A percentile compares a stretch with the other conserved stretches of the same genome.
phyloP scores from a whole-genome alignment of 2,329 filamentous ascomycete genomes.

The Arthrinium puccinioides region DNA sequence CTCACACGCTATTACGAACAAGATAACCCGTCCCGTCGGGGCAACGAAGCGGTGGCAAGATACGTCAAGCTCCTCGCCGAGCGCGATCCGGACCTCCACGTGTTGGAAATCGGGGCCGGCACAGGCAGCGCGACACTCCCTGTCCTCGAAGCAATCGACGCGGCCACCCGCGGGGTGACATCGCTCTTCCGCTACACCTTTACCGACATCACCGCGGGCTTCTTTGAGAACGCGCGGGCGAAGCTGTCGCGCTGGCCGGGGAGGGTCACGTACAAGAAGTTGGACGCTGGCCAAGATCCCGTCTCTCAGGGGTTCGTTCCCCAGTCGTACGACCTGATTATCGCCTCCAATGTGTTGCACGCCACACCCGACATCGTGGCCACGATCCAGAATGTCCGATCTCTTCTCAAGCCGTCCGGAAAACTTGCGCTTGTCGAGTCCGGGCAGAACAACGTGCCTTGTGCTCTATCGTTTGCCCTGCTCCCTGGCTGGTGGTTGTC shows the following conservation, averaged over 20 bases:
- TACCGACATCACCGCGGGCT: slow-evolving; percentile 15
- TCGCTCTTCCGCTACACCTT: slow-evolving; percentile 11
- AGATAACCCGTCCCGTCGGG: not conserved
- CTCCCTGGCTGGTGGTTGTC: slow-evolving; percentile 1
- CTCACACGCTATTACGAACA: not conserved
- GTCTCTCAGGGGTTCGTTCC: slow-evolving; percentile 21
- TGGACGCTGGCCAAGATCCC: slow-evolving; percentile 22
- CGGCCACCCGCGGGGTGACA: not conserved
- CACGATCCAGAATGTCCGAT: slow-evolving; percentile 15
- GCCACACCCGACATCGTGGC: slow-evolving; percentile 14
- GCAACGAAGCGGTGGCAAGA: not conserved
- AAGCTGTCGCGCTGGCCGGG: slow-evolving; percentile 9
- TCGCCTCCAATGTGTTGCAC: slow-evolving; percentile 21
- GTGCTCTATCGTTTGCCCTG: slow-evolving; percentile 5
- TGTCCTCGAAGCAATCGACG: slow-evolving; percentile 12
- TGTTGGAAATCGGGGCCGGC: slow-evolving; percentile 16
- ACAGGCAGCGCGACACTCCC: slow-evolving; percentile 13
- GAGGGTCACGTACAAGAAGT: slow-evolving; percentile 17
- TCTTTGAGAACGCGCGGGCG: slow-evolving; percentile 12
- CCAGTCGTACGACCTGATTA: slow-evolving; percentile 19
- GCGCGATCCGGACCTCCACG: slow-evolving; percentile 9
- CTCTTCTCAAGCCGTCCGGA: slow-evolving; percentile 22
- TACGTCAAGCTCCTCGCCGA: slow-evolving; percentile 8
- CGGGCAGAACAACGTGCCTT: slow-evolving; percentile 10
- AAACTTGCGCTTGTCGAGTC: slow-evolving; percentile 21